A percentile compares a stretch with the other conserved stretches of the same genome.
Evolutionary conservation across 2,329 filamentous ascomycete species (phyloP).

Genomic region (Cytospora mali): DNA sequence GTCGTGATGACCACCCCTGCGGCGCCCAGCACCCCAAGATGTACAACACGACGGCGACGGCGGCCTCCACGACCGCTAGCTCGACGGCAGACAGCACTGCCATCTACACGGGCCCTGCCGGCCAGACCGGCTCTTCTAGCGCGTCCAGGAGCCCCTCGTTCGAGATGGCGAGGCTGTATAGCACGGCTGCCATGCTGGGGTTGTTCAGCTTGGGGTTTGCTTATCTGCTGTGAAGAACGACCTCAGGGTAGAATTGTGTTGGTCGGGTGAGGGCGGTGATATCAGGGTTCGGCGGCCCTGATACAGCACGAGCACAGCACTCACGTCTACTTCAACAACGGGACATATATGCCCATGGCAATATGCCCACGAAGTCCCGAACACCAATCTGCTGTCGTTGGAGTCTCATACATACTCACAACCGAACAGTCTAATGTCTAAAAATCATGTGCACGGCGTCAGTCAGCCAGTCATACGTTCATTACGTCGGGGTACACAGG

Average conservation of each 20-base stretch:
- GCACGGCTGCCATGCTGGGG: conserved; percentile 22
- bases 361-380: neutral
- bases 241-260: neutral
- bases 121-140: conserved; percentile 8
- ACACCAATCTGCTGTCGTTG: neutral
- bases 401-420: neutral
- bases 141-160: conserved; percentile 8
- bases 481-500: conserved; percentile 10
- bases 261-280: neutral
- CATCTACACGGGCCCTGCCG: conserved; percentile 42
- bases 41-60: conserved; percentile 56
- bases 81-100: conserved; percentile 37
- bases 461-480: conserved; percentile 5
- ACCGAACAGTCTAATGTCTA: conserved; percentile 14
- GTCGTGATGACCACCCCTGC: conserved; percentile 70
- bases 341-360: neutral
- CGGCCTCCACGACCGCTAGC: conserved; percentile 44
- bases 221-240: conserved; percentile 22
- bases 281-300: conserved; percentile 8
- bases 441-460: conserved; percentile 15
- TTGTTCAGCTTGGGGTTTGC: conserved; percentile 25
- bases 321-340: neutral
- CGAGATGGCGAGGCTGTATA: conserved; percentile 25
- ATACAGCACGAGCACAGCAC: neutral
- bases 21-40: conserved; percentile 67